Evolutionary conservation across 768 basidiomycete genomes (phyloP), one percentile per base, ranked within the genome.

Genomic region (Boletus bicolor): DNA sequence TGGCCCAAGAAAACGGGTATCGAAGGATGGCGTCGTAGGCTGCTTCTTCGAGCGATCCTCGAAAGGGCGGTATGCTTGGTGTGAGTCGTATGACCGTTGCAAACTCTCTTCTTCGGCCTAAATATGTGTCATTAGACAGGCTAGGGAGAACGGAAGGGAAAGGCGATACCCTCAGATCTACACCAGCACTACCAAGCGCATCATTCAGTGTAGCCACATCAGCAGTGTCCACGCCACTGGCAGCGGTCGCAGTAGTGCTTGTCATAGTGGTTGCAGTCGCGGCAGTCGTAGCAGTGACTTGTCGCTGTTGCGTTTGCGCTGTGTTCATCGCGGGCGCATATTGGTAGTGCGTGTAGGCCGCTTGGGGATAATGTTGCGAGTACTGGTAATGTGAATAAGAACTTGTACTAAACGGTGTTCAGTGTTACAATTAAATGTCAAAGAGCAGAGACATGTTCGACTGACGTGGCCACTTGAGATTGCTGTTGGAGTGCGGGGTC

Each of bases 31-130:
- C 30, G 77, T 83, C 1, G 72, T 66, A 3, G 89, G 84, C 66
- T 93, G 91, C 66, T 89, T 91, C 45, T 82, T 82, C 4, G 86
- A 81, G 12, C 91, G 86, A 72, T 93, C 92, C 69, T 90, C 87
- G 63, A 82, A 85, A 0, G 81, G 71, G 12, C 87, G 82, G 65
- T 85, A 87, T 17, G 81, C 57, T 44, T 82, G 80, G 58, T 84
- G 85, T 43, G 78, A 79, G 55, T 85, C 82, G 53, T 85, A 79
- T 4, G 79, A 75, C 39, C 87, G 79, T 61, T 91, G 89, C 6
- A 93, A 73, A 4, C 82, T 79, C 68, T 93, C 92, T 74, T 93
- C 91, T 70, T 93, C 92, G 0, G 92, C 92, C 90, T 93, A 64
- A n/a, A 21, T 36, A 42, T 32, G 19, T 32, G 38, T 32, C 47